A percentile compares a stretch with the other conserved stretches of the same genome.
phyloP scores from a whole-genome alignment of 78 protist species.

The Chrysochromulina parva region DNA sequence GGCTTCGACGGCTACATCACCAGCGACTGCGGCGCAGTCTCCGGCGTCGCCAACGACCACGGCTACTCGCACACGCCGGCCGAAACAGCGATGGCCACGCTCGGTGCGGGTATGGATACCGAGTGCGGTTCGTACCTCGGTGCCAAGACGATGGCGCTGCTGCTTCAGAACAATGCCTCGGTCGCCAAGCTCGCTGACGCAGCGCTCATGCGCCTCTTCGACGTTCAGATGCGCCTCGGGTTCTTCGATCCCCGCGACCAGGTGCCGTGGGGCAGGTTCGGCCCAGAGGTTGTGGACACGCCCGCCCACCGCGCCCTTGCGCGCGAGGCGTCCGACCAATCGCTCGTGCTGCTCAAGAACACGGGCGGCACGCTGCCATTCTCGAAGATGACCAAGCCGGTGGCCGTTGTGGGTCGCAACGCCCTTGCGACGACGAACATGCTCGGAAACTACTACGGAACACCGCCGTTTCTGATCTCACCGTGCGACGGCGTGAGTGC shows the following conservation, averaged over 20 bases:
- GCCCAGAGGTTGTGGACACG: neutral
- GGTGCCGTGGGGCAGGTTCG: neutral
- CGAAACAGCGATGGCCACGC: neutral
- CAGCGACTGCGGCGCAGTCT: slow-evolving; percentile 49
- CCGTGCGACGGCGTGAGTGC: too few species aligned
- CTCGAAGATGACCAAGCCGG: neutral
- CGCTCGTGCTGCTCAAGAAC: slow-evolving; percentile 55
- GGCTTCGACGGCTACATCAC: slow-evolving; percentile 60
- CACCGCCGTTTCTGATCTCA: too few species aligned
- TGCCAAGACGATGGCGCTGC: neutral
- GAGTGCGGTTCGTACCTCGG: slow-evolving; percentile 31
- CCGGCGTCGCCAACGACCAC: neutral
- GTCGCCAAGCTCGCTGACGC: neutral
- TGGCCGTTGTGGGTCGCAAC: too few species aligned
- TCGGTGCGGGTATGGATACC: slow-evolving; percentile 10
- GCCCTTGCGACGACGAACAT: too few species aligned
- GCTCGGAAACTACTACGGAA: too few species aligned
- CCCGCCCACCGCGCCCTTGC: neutral
- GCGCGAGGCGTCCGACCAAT: slow-evolving; percentile 5
- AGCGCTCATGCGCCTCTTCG: neutral
- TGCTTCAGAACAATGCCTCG: neutral
- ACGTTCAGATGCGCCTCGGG: neutral
- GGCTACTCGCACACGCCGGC: neutral
- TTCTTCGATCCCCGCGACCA: neutral
- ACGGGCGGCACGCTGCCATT: slow-evolving; percentile 37